A percentile compares a stretch with the other conserved stretches of the same genome.
Conservation (phyloP, 495 filamentous ascomycete species). For the Pyronema domesticum region DNA sequence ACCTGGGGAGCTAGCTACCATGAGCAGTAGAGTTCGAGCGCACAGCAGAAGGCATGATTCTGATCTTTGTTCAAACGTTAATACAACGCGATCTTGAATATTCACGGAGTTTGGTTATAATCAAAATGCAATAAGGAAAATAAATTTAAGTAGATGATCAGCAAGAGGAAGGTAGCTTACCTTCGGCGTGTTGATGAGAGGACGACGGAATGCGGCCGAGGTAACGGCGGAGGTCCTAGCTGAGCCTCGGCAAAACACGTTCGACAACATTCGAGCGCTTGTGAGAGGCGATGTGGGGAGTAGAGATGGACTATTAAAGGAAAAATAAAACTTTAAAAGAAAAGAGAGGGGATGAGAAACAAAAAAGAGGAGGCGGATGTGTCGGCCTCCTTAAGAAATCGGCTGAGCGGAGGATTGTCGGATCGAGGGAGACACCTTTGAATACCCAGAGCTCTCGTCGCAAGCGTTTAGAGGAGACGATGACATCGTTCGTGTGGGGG, state of each 20-base stretch:
- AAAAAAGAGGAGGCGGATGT: neutral
- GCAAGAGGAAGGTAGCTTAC: slow-evolving; percentile 7
- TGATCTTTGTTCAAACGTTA: slow-evolving; percentile 2
- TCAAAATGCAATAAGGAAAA: slow-evolving; percentile 8
- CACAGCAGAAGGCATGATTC: neutral
- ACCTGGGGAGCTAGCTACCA: neutral
- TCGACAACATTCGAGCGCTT: slow-evolving; percentile 18
- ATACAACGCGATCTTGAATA: slow-evolving; percentile 5
- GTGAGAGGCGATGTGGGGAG: neutral
- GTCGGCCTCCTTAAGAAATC: neutral
- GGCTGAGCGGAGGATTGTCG: slow-evolving; percentile 2
- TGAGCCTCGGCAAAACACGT: slow-evolving; percentile 21
- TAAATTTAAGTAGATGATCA: slow-evolving; percentile 4
- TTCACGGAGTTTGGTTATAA: neutral
- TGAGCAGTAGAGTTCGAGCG: neutral
- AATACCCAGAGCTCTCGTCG: too few species aligned
- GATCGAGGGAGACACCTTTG: slow-evolving; percentile 1
- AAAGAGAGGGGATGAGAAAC: neutral
- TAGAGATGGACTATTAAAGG: neutral
- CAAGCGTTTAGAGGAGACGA: too few species aligned
- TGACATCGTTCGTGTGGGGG: too few species aligned
- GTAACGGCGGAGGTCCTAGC: slow-evolving; percentile 10
- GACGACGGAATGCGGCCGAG: slow-evolving; percentile 21
- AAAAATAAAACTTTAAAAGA: neutral
- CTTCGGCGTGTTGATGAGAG: slow-evolving; percentile 6